Base-by-base conservation (phyloP, 495 filamentous ascomycete species). In the Alectoria sarmentosa region DNA sequence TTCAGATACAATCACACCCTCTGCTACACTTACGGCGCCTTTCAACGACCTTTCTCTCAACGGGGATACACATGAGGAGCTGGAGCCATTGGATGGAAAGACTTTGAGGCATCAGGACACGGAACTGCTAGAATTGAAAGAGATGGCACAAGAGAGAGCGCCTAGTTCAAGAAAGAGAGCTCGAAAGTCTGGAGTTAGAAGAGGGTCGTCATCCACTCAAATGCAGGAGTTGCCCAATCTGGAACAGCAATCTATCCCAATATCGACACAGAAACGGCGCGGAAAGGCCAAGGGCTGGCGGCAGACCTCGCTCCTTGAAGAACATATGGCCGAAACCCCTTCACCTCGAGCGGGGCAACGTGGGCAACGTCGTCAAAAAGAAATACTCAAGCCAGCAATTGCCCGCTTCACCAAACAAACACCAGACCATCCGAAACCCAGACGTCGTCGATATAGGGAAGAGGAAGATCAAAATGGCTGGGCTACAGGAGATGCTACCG, bases 401-500 rank as follows among this genome's bases (percentile, higher is more conserved):
- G 59, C 48, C 61, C 61, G 52, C 28, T 37, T 61, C 69, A 42
- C 60, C 63, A 48, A 66, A 58, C n/a, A 63, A 73, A 73, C 64
- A 69, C 42, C 54, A 68, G 69, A 61, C 67, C 65, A 71, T 76
- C 80, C 69, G 72, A 87, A 71, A 82, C 83, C 80, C 73, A 81
- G 76, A 69, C 78, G 79, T 64, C 81, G 79, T 39, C 77, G 78
- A 38, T 73, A 78, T 59, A 79, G 55, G 15, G 41, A 81, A 34
- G 77, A 79, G 15, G 82, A 83, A 30, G 80, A 88, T 66, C 82
- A 89, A 26, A 96, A 89, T 76, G 94, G 91, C 17, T 98, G 94
- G 94, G 92, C 91, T 46, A 97, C 93, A 0, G 94, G 96, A 73
- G 92, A 97, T 74, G 91, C 91, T 32, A 96, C 91, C 3, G 94